A percentile compares a stretch with the other conserved stretches of the same genome.
Conservation (phyloP, 768 basidiomycete genomes). For the Leccinum disarticulatum region DNA sequence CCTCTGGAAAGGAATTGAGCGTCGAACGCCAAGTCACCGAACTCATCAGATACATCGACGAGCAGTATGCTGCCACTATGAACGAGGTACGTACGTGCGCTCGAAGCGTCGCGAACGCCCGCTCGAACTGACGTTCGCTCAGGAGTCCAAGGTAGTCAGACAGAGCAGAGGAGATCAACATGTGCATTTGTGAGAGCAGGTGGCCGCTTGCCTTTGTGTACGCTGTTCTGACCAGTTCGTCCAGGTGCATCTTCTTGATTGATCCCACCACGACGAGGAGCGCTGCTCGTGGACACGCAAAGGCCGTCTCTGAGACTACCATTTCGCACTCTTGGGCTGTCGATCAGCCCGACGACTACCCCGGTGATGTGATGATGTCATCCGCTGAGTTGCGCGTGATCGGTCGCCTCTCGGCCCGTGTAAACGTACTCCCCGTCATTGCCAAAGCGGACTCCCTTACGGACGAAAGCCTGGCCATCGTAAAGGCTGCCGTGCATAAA, state of each 20-base stretch:
- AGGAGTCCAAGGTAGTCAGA: constrained; percentile 89
- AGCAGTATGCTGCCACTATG: constrained; percentile 84
- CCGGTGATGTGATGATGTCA: constrained; percentile 61
- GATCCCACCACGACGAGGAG: constrained; percentile 68
- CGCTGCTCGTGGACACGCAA: constrained; percentile 48
- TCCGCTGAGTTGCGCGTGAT: constrained; percentile 80
- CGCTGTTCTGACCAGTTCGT: constrained; percentile 14
- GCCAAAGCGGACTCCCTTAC: constrained; percentile 82
- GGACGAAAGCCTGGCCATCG: constrained; percentile 65
- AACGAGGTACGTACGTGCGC: constrained; percentile 55
- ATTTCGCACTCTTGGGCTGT: constrained; percentile 50
- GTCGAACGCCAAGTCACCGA: constrained; percentile 76
- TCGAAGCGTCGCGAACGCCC: neutral
- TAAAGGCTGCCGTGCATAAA: constrained; percentile 71
- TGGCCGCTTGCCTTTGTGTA: neutral
- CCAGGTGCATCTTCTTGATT: constrained; percentile 82
- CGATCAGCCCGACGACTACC: constrained; percentile 49
- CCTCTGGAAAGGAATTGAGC: constrained; percentile 67
- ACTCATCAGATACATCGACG: constrained; percentile 76
- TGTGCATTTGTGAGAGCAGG: constrained; percentile 70
- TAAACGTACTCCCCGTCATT: constrained; percentile 81
- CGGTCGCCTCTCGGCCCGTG: constrained; percentile 66
- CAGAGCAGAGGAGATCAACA: constrained; percentile 88
- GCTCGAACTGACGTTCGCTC: constrained; percentile 3
- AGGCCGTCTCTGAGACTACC: constrained; percentile 66